Evolutionary conservation across 2,329 filamentous ascomycete genomes (phyloP).

Genomic region (Xylogone sp.): DNA sequence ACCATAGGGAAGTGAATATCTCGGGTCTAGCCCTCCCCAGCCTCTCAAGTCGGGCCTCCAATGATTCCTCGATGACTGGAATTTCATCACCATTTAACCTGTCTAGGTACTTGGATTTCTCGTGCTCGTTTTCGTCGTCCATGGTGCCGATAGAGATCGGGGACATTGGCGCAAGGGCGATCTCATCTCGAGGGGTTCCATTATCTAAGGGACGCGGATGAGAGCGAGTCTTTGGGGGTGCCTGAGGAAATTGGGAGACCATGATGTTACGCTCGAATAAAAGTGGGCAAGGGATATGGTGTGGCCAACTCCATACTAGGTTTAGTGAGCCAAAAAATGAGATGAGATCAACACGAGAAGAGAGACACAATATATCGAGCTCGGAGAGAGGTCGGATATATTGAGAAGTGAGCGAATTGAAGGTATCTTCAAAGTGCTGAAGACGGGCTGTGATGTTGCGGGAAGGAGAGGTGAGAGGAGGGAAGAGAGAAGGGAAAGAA

Average conservation of each 20-base stretch:
- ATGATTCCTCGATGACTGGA: slow-evolving; percentile 22
- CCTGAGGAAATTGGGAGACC: background rate
- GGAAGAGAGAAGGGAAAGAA: background rate
- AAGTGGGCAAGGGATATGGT: background rate
- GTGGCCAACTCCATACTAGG: background rate
- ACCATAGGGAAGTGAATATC: slow-evolving; percentile 45
- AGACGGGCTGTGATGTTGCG: background rate
- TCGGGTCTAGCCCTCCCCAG: slow-evolving; percentile 55
- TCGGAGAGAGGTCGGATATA: no score
- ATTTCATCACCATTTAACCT: background rate
- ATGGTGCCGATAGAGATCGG: no score
- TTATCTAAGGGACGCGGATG: background rate
- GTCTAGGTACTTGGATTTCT: background rate
- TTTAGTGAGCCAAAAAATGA: background rate
- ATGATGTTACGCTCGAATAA: background rate
- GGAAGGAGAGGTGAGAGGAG: background rate
- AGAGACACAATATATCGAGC: background rate
- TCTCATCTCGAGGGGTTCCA: background rate
- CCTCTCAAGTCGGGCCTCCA: slow-evolving; percentile 41
- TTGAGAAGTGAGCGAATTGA: no score
- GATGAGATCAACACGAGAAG: background rate
- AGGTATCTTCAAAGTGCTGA: no score
- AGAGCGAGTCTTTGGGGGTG: background rate
- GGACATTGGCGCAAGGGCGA: no score
- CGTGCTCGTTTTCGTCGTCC: background rate